These are phyloP conservation scores for Strombidium stylifer DNA, from an alignment of 73 alveolate species.

Conservation along the genomic window DNA sequence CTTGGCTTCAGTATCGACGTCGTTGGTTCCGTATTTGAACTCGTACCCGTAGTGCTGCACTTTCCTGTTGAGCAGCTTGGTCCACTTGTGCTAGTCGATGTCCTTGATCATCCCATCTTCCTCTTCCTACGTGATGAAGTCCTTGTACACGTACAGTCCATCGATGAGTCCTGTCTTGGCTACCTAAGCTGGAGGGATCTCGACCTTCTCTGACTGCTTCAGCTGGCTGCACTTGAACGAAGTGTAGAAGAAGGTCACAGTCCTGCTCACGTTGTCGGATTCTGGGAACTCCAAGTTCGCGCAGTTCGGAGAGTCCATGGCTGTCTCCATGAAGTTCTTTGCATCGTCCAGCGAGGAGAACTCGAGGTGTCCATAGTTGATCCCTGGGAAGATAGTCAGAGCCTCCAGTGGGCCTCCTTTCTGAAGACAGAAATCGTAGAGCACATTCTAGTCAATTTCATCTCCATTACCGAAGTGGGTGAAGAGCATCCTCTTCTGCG, in stretches of 20 bases:
- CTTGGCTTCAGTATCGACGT: slow-evolving; percentile 39
- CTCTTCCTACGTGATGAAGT: slow-evolving; percentile 74
- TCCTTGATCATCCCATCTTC: slow-evolving; percentile 49
- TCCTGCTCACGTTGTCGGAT: slow-evolving; percentile 19
- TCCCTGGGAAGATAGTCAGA: slow-evolving; percentile 56
- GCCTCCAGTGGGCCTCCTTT: background rate
- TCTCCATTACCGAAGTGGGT: slow-evolving; percentile 65
- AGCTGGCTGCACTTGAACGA: background rate
- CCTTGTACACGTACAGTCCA: slow-evolving; percentile 67
- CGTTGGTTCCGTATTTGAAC: slow-evolving; percentile 75
- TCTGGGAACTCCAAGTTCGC: background rate
- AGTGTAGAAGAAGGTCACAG: slow-evolving; percentile 4
- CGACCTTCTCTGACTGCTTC: slow-evolving; percentile 24
- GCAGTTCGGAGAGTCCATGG: slow-evolving; percentile 18
- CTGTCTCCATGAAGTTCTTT: background rate
- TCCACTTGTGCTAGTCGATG: slow-evolving; percentile 69
- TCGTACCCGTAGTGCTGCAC: slow-evolving; percentile 90
- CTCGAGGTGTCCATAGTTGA: slow-evolving; percentile 46
- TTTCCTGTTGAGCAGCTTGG: slow-evolving; percentile 61
- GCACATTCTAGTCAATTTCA: slow-evolving; percentile 46
- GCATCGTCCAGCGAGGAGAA: slow-evolving; percentile 11
- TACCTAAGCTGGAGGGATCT: slow-evolving; percentile 28
- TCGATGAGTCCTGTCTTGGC: slow-evolving; percentile 41
- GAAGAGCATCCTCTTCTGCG: slow-evolving; percentile 20
- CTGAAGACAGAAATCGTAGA: slow-evolving; percentile 25